These are phyloP conservation scores for Carex cristatella DNA, from an alignment of 176 grass and related monocot species.

Conservation along the genomic window DNA sequence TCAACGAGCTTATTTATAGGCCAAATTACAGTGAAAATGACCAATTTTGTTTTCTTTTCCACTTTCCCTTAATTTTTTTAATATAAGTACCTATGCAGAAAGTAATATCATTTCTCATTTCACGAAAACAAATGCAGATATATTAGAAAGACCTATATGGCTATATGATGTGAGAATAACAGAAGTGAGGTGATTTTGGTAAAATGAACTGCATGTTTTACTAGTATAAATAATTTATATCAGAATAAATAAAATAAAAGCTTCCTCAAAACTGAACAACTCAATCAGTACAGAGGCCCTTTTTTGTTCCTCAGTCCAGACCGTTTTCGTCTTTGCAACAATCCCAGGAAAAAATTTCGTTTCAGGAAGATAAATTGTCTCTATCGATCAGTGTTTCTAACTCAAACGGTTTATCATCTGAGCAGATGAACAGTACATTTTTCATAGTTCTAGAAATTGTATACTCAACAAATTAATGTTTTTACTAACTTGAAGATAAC, in stretches of 20 bases:
- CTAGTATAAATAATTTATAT: neutral
- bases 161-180: neutral
- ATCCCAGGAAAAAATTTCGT: neutral
- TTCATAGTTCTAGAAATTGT: neutral
- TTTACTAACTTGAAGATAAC: slow-evolving; percentile 4
- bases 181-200: neutral
- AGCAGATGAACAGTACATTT: neutral
- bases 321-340: neutral
- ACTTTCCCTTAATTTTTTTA: neutral
- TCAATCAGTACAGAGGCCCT: neutral
- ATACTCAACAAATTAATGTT: neutral
- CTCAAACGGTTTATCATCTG: neutral
- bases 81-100: neutral
- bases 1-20: neutral
- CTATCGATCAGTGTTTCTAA: neutral
- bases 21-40: neutral
- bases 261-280: neutral
- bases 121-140: neutral
- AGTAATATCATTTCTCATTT: neutral
- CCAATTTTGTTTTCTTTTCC: neutral
- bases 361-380: neutral
- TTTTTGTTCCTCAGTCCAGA: neutral
- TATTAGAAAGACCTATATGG: neutral
- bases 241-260: neutral
- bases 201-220: neutral